Evolutionary conservation across 352 stramenopile species (phyloP).

Genomic region (Pythium volutum): DNA sequence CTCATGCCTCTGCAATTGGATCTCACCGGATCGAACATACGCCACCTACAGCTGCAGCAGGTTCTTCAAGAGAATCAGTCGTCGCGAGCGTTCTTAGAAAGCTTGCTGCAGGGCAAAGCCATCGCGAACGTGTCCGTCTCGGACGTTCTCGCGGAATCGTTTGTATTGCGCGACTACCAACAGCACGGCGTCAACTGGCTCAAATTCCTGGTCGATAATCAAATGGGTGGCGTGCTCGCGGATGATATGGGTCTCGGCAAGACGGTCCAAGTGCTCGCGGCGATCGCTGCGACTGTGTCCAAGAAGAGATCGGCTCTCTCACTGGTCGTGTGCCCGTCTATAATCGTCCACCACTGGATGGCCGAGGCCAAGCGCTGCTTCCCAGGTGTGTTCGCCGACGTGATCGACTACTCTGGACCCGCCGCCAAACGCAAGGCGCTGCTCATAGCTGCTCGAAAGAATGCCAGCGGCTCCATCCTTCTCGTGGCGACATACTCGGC

Average conservation of each 20-base stretch:
- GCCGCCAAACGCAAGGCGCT: constrained; percentile 41
- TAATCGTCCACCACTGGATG: constrained; percentile 95
- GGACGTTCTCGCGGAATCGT: constrained; percentile 27
- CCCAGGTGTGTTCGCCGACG: constrained; percentile 41
- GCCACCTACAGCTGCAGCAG: constrained; percentile 13
- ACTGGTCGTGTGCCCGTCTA: constrained; percentile 94
- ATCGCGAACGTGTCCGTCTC: constrained; percentile 38
- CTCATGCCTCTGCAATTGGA: constrained; percentile 79
- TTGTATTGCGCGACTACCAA: constrained; percentile 65
- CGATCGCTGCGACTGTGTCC: constrained; percentile 44
- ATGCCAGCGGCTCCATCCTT: constrained; percentile 29
- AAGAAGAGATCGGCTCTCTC: neutral
- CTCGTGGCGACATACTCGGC: constrained; percentile 86
- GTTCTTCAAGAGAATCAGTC: constrained; percentile 47
- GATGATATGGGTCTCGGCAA: constrained; percentile 94
- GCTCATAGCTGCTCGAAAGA: constrained; percentile 29
- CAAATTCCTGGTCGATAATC: constrained; percentile 62
- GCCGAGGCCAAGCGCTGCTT: constrained; percentile 89
- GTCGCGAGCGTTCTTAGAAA: constrained; percentile 66
- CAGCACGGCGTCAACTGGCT: constrained; percentile 80
- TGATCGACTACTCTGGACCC: constrained; percentile 80
- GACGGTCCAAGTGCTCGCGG: constrained; percentile 93
- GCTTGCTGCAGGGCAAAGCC: constrained; percentile 55
- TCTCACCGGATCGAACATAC: constrained; percentile 24
- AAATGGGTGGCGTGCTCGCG: constrained; percentile 75